Conservation (phyloP, 257 asterid species). For the Cinchona pubescens region DNA sequence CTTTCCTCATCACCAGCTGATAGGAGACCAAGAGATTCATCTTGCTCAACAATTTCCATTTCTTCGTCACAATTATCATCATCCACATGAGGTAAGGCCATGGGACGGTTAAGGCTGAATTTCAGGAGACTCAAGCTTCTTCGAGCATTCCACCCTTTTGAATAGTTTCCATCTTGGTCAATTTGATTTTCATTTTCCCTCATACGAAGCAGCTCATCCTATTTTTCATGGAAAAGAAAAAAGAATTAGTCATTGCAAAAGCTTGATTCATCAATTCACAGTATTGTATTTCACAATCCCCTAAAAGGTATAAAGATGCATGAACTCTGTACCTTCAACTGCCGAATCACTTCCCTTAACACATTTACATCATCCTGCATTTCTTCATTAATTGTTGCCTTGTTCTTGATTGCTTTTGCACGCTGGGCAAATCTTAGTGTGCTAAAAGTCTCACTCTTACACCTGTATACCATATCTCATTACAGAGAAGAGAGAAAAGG, state of each 20-base stretch:
- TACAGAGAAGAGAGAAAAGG: background rate
- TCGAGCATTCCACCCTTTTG: conserved; percentile 84
- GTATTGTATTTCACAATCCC: background rate
- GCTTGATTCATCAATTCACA: background rate
- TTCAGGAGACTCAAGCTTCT: conserved; percentile 88
- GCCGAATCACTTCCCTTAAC: conserved; percentile 79
- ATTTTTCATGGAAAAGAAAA: conserved; percentile 9
- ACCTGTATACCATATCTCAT: conserved; percentile 46
- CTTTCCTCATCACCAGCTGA: conserved; percentile 12
- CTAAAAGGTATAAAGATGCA: background rate
- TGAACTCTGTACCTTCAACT: conserved; percentile 51
- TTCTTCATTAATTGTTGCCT: conserved; percentile 88
- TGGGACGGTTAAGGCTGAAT: conserved; percentile 85
- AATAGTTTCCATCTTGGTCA: conserved; percentile 53
- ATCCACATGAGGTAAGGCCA: conserved; percentile 56
- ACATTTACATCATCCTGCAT: conserved; percentile 92
- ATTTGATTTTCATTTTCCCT: conserved; percentile 56
- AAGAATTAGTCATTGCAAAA: background rate
- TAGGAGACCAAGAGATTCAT: conserved; percentile 21
- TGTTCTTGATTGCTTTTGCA: conserved; percentile 95
- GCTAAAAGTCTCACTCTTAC: conserved; percentile 85
- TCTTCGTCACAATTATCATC: conserved; percentile 92
- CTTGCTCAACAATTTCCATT: conserved; percentile 83
- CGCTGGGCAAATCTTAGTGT: conserved; percentile 98
- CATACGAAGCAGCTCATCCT: conserved; percentile 81